A percentile compares a stretch with the other conserved stretches of the same genome.
These are phyloP conservation scores for Elongisporangium prolatum DNA, from an alignment of 352 stramenopile genomes.

Conservation along the genomic window DNA sequence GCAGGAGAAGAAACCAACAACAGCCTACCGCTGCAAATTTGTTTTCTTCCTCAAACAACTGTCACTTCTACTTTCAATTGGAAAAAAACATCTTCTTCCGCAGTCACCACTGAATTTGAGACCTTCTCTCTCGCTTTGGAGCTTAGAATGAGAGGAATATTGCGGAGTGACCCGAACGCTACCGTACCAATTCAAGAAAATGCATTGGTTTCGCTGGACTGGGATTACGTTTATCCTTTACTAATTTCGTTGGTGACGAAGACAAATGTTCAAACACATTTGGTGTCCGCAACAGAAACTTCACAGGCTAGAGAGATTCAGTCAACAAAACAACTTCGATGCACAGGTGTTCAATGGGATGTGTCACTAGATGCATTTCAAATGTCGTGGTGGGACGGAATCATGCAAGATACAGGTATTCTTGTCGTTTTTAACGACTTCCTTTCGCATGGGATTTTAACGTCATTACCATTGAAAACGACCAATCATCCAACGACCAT, in stretches of 20 bases:
- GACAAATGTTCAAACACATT: background rate
- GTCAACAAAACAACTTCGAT: constrained; percentile 10
- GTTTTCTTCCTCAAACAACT: constrained; percentile 18
- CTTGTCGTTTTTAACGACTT: constrained; percentile 48
- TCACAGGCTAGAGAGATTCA: constrained; percentile 4
- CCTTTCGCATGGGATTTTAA: constrained; percentile 43
- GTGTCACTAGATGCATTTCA: constrained; percentile 51
- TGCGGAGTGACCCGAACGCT: constrained; percentile 5
- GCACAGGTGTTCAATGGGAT: constrained; percentile 61
- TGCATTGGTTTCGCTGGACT: constrained; percentile 50
- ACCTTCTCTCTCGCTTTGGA: constrained; percentile 38
- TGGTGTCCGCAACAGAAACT: background rate
- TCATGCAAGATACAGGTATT: constrained; percentile 46
- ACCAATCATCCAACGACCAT: constrained; percentile 11
- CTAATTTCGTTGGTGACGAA: constrained; percentile 46
- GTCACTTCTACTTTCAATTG: constrained; percentile 28
- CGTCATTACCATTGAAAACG: background rate
- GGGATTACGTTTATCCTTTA: constrained; percentile 67
- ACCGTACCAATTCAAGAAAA: constrained; percentile 42
- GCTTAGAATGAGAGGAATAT: constrained; percentile 29
- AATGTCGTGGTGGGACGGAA: constrained; percentile 61
- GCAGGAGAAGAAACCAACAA: background rate
- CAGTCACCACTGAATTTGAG: background rate
- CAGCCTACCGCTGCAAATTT: constrained; percentile 11
- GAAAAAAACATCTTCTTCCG: background rate